phyloP scores from a whole-genome alignment of 805 yeast genomes.

The Wickerhamomyces xylosicus region DNA sequence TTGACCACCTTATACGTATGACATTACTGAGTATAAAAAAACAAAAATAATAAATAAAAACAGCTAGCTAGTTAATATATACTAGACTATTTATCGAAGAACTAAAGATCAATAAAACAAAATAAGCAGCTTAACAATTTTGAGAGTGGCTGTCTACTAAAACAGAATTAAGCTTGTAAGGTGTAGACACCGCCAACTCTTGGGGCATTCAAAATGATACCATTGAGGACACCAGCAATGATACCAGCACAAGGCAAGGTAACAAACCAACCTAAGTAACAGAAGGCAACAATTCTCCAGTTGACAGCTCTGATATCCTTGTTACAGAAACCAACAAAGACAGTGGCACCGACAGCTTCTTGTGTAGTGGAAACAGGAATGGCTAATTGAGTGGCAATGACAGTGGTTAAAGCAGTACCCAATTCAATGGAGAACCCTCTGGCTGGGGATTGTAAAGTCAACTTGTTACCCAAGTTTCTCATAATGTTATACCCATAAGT shows the following conservation, averaged over 20 bases:
- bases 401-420: slow-evolving; percentile 69
- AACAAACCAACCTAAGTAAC: slow-evolving; percentile 61
- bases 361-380: slow-evolving; percentile 76
- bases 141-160: too few species aligned
- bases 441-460: slow-evolving; percentile 68
- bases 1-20: too few species aligned
- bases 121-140: too few species aligned
- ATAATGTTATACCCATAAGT: slow-evolving; percentile 63
- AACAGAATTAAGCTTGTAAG: background rate
- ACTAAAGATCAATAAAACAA: slow-evolving; percentile 15
- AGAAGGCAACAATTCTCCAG: slow-evolving; percentile 71
- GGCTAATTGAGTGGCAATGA: slow-evolving; percentile 62
- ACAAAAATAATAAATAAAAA: too few species aligned
- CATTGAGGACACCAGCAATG: slow-evolving; percentile 57
- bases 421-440: slow-evolving; percentile 70
- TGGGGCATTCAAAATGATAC: slow-evolving; percentile 58
- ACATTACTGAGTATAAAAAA: too few species aligned
- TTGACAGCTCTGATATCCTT: slow-evolving; percentile 51
- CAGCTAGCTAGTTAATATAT: too few species aligned
- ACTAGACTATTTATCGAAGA: slow-evolving; percentile 15
- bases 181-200: slow-evolving; percentile 25
- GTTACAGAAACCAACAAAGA: slow-evolving; percentile 67
- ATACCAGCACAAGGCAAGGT: slow-evolving; percentile 70
- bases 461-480: slow-evolving; percentile 61
- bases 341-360: slow-evolving; percentile 71